phyloP scores from a whole-genome alignment of 2,329 filamentous ascomycete species.

The Microcyclospora tardicrescens region DNA sequence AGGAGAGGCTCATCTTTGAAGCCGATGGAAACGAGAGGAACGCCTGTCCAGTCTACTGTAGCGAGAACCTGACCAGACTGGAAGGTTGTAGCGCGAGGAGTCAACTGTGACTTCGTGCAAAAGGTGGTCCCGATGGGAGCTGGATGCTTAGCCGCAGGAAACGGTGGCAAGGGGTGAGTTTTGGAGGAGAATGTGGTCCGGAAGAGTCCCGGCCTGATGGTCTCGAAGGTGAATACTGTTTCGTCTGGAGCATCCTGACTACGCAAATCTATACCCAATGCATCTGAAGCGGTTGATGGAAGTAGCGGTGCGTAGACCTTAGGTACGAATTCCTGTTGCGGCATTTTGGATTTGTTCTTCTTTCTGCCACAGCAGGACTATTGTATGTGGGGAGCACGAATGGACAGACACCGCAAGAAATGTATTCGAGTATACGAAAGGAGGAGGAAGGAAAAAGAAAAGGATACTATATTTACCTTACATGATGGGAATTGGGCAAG shows the following conservation, averaged over 20 bases:
- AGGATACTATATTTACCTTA: too few species aligned
- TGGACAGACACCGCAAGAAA: too few species aligned
- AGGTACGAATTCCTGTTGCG: slow-evolving; percentile 34
- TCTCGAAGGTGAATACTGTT: slow-evolving; percentile 51
- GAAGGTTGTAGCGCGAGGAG: slow-evolving; percentile 18
- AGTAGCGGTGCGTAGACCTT: slow-evolving; percentile 14
- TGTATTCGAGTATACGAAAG: too few species aligned
- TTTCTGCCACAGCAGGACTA: too few species aligned
- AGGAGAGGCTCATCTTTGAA: slow-evolving; percentile 38
- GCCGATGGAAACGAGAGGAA: slow-evolving; percentile 46
- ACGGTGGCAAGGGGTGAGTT: slow-evolving; percentile 50
- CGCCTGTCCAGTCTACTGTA: slow-evolving; percentile 44
- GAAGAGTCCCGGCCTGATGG: slow-evolving; percentile 50
- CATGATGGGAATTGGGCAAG: too few species aligned
- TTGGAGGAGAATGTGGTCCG: slow-evolving; percentile 53
- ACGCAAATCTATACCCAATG: too few species aligned
- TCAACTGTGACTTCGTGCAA: background rate
- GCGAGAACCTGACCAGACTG: slow-evolving; percentile 37
- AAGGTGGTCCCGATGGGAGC: slow-evolving; percentile 1
- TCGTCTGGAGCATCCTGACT: slow-evolving; percentile 17
- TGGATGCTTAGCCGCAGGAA: slow-evolving; percentile 45
- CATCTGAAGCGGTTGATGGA: too few species aligned
- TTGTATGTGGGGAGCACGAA: too few species aligned
- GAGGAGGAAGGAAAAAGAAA: too few species aligned
- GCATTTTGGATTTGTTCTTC: slow-evolving; percentile 22